phyloP scores from a whole-genome alignment of 108 stramenopile species.

The Discostella pseudostelligera region DNA sequence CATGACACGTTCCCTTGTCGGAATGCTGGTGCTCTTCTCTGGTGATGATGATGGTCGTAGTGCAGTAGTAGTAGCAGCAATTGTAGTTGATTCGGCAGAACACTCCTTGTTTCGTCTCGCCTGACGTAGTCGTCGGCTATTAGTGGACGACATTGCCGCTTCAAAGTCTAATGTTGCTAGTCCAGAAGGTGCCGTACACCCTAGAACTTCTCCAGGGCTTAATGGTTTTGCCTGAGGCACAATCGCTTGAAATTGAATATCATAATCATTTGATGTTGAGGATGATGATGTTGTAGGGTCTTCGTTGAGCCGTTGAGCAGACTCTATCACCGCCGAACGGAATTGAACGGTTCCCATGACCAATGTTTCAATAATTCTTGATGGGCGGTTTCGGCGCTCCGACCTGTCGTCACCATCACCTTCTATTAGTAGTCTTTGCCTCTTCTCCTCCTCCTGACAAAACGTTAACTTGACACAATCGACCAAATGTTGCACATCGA shows the following conservation, averaged over 20 bases:
- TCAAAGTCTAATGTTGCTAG: conserved; percentile 27
- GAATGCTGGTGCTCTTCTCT: not conserved
- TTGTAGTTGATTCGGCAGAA: not conserved
- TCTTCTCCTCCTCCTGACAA: conserved; percentile 16
- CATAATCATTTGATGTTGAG: not conserved
- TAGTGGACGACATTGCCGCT: not conserved
- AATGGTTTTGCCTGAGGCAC: conserved; percentile 91
- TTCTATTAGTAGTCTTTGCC: too few relatives aligned
- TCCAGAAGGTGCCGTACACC: conserved; percentile 91
- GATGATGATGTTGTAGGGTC: conserved; percentile 34
- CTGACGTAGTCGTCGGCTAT: not conserved
- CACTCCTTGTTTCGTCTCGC: not conserved
- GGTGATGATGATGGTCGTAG: not conserved
- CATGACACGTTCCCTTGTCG: conserved; percentile 55
- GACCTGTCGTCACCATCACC: not conserved
- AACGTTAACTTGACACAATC: conserved; percentile 72
- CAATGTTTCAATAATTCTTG: conserved; percentile 23
- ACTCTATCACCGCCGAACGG: conserved; percentile 84
- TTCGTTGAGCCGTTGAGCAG: conserved; percentile 48
- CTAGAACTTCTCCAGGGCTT: conserved; percentile 93
- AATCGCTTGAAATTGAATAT: conserved; percentile 30
- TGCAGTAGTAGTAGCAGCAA: too few relatives aligned
- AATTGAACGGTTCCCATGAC: conserved; percentile 86
- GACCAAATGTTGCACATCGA: conserved; percentile 89
- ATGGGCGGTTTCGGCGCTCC: too few relatives aligned